Percentiles rank a stretch among this genome's conserved stretches.
phyloP scores from a whole-genome alignment of 257 asterid genomes.

The Buddleja alternifolia region DNA sequence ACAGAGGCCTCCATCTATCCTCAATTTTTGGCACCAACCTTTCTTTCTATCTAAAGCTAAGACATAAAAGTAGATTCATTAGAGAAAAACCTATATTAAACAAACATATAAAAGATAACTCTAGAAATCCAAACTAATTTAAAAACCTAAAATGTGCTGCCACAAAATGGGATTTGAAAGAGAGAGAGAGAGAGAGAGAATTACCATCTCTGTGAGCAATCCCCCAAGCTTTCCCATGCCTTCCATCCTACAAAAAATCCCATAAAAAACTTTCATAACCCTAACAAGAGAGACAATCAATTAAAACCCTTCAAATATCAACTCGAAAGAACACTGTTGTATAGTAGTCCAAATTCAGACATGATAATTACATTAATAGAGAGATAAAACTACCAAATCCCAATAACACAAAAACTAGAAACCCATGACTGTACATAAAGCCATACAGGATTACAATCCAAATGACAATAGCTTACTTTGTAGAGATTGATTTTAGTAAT shows the following conservation, averaged over 20 bases:
- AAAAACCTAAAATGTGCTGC: not conserved
- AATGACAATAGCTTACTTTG: conserved; percentile 46
- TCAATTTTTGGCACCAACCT: not conserved
- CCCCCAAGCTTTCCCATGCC: conserved; percentile 99
- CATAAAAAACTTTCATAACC: conserved; percentile 12
- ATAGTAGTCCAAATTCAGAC: too few relatives aligned
- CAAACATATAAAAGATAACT: not conserved
- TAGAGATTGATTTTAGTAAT: conserved; percentile 94
- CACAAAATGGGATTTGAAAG: not conserved
- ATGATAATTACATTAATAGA: too few relatives aligned
- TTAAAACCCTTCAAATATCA: not conserved
- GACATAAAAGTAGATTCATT: not conserved
- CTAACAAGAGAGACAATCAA: not conserved
- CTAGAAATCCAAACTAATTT: not conserved
- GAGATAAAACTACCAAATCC: not conserved
- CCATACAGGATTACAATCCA: not conserved
- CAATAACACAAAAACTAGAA: not conserved
- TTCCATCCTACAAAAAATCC: conserved; percentile 75
- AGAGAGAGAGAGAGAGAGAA: not conserved
- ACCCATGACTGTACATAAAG: not conserved
- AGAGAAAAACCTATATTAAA: not conserved
- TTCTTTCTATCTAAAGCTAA: too few relatives aligned
- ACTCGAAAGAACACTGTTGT: too few relatives aligned
- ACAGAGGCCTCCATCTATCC: not conserved
- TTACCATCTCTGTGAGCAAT: conserved; percentile 79